Base-by-base conservation (phyloP, 106 monocot species). In the Apostasia ramifera region DNA sequence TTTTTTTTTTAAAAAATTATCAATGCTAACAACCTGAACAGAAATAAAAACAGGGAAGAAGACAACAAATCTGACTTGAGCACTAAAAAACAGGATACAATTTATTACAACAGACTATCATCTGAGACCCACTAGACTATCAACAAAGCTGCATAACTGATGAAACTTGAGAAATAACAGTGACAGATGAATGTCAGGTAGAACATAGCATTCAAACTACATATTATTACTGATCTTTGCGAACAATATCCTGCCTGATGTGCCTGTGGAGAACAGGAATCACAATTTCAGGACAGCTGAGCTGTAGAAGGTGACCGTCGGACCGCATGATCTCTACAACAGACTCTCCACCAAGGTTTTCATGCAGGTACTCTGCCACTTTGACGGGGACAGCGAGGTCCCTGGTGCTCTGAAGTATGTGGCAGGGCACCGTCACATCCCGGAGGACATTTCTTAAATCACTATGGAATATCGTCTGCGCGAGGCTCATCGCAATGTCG, bases 311-410 rank as follows among this genome's bases (percentile, higher is more conserved):
- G 69, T 98, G 98, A 26, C 98, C 98, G 9, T 98, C 92, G 0
- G 92, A 85, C 4, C 79, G 46, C 90, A 98, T 98, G 1, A 98
- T 85, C 81, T 98, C 98, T 2, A 98, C 92, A 43, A 98, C 90
- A n/a, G 92, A 90, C 57, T 85, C 79, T 0, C 85, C 87, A 1
- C 81, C 86, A 10, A 98, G 79, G 61, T 92, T 73, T 67, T 66
- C 83, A 59, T 98, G 98, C 57, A 92, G 66, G 85, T 85, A 85
- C 81, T 98, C 98, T 0, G 98, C 87, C 43, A 98, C 89, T 1
- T 75, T 80, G 0, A 98, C 81, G 0, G 98, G 97, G 11, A 98
- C 98, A 2, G 98, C 98, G 0, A 98, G 83, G 68, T 98, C 98
- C 66, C 90, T 87, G 66, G 70, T 85, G 72, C 98, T 98, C 72